phyloP scores from a whole-genome alignment of 2,329 filamentous ascomycete species.

The Ophiosphaerella herpotricha region DNA sequence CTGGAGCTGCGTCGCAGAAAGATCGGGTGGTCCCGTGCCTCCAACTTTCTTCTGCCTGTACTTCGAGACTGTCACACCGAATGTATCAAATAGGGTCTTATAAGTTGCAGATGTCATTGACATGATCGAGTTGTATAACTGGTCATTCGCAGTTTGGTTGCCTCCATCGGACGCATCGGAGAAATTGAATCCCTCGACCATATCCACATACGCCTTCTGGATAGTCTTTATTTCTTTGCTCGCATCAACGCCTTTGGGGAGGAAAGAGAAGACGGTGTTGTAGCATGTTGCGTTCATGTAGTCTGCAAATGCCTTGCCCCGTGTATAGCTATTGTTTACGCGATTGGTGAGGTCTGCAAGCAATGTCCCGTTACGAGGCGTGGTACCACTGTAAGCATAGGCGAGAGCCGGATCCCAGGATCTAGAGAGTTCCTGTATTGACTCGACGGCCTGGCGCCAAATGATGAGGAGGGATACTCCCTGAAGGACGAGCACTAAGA shows the following conservation, averaged over 20 bases:
- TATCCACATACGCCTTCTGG: slow-evolving; percentile 8
- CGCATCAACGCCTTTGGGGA: slow-evolving; percentile 31
- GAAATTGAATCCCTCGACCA: slow-evolving; percentile 16
- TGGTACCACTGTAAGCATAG: slow-evolving; percentile 4
- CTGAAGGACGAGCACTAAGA: slow-evolving; percentile 35
- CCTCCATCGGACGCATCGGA: slow-evolving; percentile 1
- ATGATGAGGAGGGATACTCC: slow-evolving; percentile 40
- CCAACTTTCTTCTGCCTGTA: slow-evolving; percentile 7
- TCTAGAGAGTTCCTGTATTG: slow-evolving; percentile 15
- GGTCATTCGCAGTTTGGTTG: slow-evolving; percentile 20
- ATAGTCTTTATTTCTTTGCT: slow-evolving; percentile 14
- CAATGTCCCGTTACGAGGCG: slow-evolving; percentile 5
- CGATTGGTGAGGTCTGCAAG: slow-evolving; percentile 1
- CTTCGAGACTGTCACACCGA: slow-evolving; percentile 26
- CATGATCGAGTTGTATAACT: slow-evolving; percentile 10
- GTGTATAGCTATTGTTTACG: not conserved
- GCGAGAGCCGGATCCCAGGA: slow-evolving; percentile 2
- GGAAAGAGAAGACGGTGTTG: slow-evolving; percentile 23
- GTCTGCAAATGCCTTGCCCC: slow-evolving; percentile 12
- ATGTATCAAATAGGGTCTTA: slow-evolving; percentile 31
- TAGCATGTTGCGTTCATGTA: slow-evolving; percentile 16
- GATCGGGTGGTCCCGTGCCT: slow-evolving; percentile 1
- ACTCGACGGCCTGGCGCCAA: slow-evolving; percentile 37
- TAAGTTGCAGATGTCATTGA: slow-evolving; percentile 14
- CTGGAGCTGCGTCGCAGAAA: slow-evolving; percentile 1